Evolutionary conservation across 495 filamentous ascomycete species (phyloP).

Genomic region (Collariella sp.): DNA sequence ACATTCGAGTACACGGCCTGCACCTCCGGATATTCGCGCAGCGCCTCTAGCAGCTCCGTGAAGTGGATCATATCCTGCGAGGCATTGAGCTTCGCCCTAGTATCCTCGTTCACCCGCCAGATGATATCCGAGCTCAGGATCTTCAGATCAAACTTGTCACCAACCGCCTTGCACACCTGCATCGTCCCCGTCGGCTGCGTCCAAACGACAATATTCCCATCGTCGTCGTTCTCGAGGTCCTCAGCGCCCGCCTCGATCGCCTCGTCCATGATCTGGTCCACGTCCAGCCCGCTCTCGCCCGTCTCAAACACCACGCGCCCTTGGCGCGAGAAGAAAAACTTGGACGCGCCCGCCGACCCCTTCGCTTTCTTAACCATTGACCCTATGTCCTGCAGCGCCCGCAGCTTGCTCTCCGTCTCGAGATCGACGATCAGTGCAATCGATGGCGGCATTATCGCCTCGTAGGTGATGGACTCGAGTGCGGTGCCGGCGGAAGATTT

Average conservation of each 20-base stretch:
- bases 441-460: constrained; percentile 70
- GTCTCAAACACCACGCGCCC: constrained; percentile 63
- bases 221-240: constrained; percentile 64
- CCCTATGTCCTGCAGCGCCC: constrained; percentile 63
- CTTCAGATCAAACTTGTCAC: constrained; percentile 49
- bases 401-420: constrained; percentile 70
- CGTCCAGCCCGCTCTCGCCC: constrained; percentile 41
- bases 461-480: constrained; percentile 68
- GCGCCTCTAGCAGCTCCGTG: constrained; percentile 42
- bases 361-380: constrained; percentile 56
- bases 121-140: constrained; percentile 68
- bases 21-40: constrained; percentile 55
- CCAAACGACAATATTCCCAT: constrained; percentile 62
- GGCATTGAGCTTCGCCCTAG: constrained; percentile 49
- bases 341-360: constrained; percentile 62
- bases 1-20: constrained; percentile 62
- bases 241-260: constrained; percentile 79
- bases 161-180: constrained; percentile 53
- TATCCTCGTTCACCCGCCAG: constrained; percentile 78
- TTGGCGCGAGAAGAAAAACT: constrained; percentile 74
- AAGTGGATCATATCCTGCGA: constrained; percentile 43
- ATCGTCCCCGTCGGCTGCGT: constrained; percentile 65
- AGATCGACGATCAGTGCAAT: constrained; percentile 69
- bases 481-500: constrained; percentile 58
- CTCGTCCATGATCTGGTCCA: constrained; percentile 73